phyloP scores from a whole-genome alignment of 106 monocot species.

The Dioscorea zingiberensis region DNA sequence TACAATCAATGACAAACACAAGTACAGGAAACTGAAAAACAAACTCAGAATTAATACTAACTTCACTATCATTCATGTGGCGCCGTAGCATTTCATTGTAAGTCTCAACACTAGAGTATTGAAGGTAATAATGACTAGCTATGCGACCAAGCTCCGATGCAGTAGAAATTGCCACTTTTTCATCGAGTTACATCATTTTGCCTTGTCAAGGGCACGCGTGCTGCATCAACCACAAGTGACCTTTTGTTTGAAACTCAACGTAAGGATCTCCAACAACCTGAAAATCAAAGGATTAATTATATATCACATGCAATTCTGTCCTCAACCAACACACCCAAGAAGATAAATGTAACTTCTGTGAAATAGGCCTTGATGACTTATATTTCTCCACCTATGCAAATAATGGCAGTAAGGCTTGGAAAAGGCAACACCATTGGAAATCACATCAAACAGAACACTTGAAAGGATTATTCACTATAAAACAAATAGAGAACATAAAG shows the following conservation, averaged over 20 bases:
- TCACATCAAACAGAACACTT: too few relatives aligned
- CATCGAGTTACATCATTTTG: conserved; percentile 98
- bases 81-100: conserved; percentile 95
- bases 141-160: conserved; percentile 96
- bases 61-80: conserved; percentile 98
- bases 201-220: conserved; percentile 90
- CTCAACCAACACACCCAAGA: too few relatives aligned
- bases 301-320: too few relatives aligned
- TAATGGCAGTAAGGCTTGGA: too few relatives aligned
- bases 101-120: conserved; percentile 94
- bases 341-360: too few relatives aligned
- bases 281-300: neutral
- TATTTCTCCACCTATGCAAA: too few relatives aligned
- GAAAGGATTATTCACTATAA: too few relatives aligned
- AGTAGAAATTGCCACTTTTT: conserved; percentile 98
- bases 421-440: too few relatives aligned
- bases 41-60: conserved; percentile 9
- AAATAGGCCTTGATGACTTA: too few relatives aligned
- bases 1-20: neutral
- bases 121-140: conserved; percentile 94
- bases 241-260: conserved; percentile 73
- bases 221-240: conserved; percentile 82
- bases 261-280: conserved; percentile 86
- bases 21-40: neutral
- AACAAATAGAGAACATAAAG: too few relatives aligned